Percentiles rank a stretch among this genome's conserved stretches.
Conservation (phyloP, 306 rosid genomes). For the Acacia crassicarpa region DNA sequence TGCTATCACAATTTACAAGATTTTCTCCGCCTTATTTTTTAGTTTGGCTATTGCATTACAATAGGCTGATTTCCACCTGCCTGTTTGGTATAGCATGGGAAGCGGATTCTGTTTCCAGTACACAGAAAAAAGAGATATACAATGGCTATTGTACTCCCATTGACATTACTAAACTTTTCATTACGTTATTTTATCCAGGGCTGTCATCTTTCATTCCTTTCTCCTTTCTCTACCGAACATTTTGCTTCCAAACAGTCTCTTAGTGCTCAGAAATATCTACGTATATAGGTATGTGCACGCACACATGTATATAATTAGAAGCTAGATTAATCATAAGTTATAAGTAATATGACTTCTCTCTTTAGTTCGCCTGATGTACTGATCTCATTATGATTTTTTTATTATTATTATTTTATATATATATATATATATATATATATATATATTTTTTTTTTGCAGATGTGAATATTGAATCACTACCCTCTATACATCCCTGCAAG, state of each 20-base stretch:
- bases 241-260: neutral
- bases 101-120: neutral
- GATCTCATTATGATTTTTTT: too few species aligned
- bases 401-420: too few species aligned
- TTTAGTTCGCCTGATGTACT: neutral
- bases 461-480: conserved; percentile 83
- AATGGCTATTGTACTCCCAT: neutral
- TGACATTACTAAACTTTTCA: neutral
- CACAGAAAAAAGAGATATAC: neutral
- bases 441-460: conserved; percentile 65
- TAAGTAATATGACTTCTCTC: neutral
- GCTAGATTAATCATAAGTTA: neutral
- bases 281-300: too few species aligned
- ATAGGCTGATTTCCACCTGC: neutral
- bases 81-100: neutral
- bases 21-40: neutral
- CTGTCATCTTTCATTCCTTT: neutral
- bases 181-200: too few species aligned
- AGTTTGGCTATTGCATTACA: neutral
- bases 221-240: neutral
- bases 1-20: neutral
- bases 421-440: too few species aligned
- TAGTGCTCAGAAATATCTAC: neutral
- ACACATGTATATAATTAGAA: too few species aligned
- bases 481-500: conserved; percentile 92